Percentiles rank a stretch among this genome's conserved stretches.
These are phyloP conservation scores for Torulaspora maleeae DNA, from an alignment of 805 yeast species.

Conservation along the genomic window DNA sequence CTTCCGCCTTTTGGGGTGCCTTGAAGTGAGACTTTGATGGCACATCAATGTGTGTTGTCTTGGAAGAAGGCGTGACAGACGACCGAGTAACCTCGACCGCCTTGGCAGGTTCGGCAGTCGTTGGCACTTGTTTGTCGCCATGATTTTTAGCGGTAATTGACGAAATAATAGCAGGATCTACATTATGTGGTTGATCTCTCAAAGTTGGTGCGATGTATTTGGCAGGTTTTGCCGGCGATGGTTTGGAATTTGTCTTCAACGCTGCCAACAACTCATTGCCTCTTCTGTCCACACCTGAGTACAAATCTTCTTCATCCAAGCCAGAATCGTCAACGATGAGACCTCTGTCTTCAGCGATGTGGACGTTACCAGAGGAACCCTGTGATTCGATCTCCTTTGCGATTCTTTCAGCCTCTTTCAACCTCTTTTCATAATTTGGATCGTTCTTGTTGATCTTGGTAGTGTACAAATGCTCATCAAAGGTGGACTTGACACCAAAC, in stretches of 20 bases:
- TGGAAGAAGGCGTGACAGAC: slow-evolving; percentile 6
- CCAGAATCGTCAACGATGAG: slow-evolving; percentile 72
- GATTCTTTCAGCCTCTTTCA: slow-evolving; percentile 66
- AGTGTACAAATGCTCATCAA: slow-evolving; percentile 81
- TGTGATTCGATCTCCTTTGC: slow-evolving; percentile 81
- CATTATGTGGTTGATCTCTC: slow-evolving; percentile 34
- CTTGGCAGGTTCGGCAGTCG: not conserved
- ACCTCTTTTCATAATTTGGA: slow-evolving; percentile 65
- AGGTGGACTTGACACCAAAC: slow-evolving; percentile 82
- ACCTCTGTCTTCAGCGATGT: slow-evolving; percentile 91
- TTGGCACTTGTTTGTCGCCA: slow-evolving; percentile 5
- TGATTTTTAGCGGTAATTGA: slow-evolving; percentile 19
- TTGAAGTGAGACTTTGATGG: slow-evolving; percentile 1
- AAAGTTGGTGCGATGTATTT: slow-evolving; percentile 36
- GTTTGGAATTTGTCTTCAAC: slow-evolving; percentile 31
- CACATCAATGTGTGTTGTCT: slow-evolving; percentile 2
- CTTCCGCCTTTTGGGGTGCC: slow-evolving; percentile 2
- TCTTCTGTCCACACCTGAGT: slow-evolving; percentile 79
- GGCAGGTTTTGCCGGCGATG: slow-evolving; percentile 28
- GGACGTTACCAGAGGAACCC: slow-evolving; percentile 60
- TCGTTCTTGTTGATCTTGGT: slow-evolving; percentile 65
- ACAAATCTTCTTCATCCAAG: slow-evolving; percentile 91
- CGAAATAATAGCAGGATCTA: slow-evolving; percentile 36
- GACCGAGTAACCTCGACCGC: not conserved
- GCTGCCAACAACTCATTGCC: slow-evolving; percentile 36